Conservation (phyloP, 2,329 filamentous ascomycete species). For the Lecanoromycetidae sp. region DNA sequence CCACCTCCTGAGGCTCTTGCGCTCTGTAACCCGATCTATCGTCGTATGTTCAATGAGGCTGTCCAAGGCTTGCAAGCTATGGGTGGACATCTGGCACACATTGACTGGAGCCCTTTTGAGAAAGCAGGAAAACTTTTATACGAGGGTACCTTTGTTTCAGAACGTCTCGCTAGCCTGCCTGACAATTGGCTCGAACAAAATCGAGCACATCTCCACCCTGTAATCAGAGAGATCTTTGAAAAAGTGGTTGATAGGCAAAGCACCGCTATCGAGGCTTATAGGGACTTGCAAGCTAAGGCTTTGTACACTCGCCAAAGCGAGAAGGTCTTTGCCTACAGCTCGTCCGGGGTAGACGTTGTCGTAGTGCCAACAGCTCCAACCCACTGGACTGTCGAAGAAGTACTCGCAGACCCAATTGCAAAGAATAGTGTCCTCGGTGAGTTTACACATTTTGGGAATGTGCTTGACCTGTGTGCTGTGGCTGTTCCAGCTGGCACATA, state of each 20-base stretch:
- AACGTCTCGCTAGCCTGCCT: conserved; percentile 38
- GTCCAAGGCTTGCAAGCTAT: conserved; percentile 29
- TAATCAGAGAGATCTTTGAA: conserved; percentile 36
- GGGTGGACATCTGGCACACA: conserved; percentile 32
- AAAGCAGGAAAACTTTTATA: conserved; percentile 44
- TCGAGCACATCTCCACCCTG: conserved; percentile 36
- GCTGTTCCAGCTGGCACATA: conserved; percentile 40
- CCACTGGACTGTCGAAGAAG: conserved; percentile 40
- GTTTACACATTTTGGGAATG: conserved; percentile 51
- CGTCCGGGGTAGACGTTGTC: conserved; percentile 33
- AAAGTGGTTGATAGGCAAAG: conserved; percentile 28
- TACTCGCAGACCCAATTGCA: conserved; percentile 40
- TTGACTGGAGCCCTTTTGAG: conserved; percentile 41
- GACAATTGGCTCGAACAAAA: conserved; percentile 29
- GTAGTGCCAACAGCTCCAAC: conserved; percentile 47
- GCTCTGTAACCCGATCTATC: conserved; percentile 32
- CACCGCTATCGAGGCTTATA: conserved; percentile 37
- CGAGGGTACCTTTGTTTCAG: conserved; percentile 45
- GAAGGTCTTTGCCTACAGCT: conserved; percentile 26
- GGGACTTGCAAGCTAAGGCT: conserved; percentile 35
- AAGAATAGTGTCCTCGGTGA: conserved; percentile 44
- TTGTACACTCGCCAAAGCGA: conserved; percentile 32
- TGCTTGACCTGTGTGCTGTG: conserved; percentile 45
- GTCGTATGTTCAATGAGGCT: conserved; percentile 32
- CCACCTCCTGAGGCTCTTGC: conserved; percentile 35